Base-by-base conservation (phyloP, 306 rosid genomes). In the Inga oerstediana region DNA sequence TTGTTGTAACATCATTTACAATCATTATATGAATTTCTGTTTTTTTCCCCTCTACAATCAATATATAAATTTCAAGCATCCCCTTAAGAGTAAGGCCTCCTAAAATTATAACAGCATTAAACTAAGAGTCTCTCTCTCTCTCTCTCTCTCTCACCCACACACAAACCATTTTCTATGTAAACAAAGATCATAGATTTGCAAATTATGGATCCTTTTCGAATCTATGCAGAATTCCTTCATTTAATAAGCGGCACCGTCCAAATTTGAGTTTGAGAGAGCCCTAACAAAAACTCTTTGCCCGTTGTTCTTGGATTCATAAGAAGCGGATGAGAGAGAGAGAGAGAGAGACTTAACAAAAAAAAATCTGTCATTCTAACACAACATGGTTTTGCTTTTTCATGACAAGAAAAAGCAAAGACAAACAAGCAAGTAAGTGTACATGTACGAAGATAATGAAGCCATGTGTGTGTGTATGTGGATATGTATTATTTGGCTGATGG, bases 361-460 rank as follows among this genome's bases (percentile, higher is more conserved):
- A 59, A n/a, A 59, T 59, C 65, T 80, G 73, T 84, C 85, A 85
- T 79, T 77, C 87, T 84, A 91, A 90, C 66, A 81, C 84, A 92
- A 89, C 96, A 90, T 78, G 84, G 72, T 73, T 87, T 78, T 88
- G 90, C 93, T 91, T 93, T 91, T 88, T 43, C 90, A 88, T 45
- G 79, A 75, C 90, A 86, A 74, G 13, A 74, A 66, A 4, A 35
- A 35, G 43, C 39, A 65, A 16, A 37, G 74, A 73, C 6, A 8
- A 27, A 64, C 66, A 8, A 10, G 66, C 66, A n/a, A n/a, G 65
- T 8, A n/a, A 20, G 66, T 8, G 14, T 59, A 0, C 66, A 10
- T 10, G 66, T 59, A 59, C 66, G 64, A 8, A 54, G 65, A 58
- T n/a, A 16, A 58, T 20, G 9, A n/a, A 58, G 32, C 13, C 65